Base-by-base conservation (phyloP, 257 asterid species). In the Capsicum baccatum region DNA sequence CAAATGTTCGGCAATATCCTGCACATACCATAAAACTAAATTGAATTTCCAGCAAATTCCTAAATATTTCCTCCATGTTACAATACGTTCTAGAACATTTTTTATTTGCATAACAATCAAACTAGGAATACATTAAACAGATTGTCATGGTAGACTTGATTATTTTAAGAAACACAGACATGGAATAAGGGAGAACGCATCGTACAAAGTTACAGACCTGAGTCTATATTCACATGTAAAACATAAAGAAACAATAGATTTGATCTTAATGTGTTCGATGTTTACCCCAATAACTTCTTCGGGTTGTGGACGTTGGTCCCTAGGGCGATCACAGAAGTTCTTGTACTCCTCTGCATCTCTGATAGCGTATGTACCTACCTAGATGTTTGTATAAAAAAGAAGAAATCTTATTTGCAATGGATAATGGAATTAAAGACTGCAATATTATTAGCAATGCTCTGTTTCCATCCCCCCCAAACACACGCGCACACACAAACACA, bases 1-100 rank as follows among this genome's bases (percentile, higher is more conserved):
- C 91, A 97, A 91, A 86, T 97, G 99, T 91, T 97, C 99, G 14
- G 98, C 98, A 89, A 97, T 91, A 84, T 97, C 99, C 99, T 97
- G 95, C 85, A 84, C 58, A 54, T 12, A 33, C 64, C 78, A 55
- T 80, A 83, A 21, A 39, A 83, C 54, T 15, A 83, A 55, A 82
- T 21, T 59, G 47, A 83, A 50, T 26, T 37, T 13, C 39, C 52
- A 71, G 73, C 55, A 85, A 78, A 73, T 79, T 21, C 39, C 4
- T 16, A 84, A 44, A 55, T 26, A 84, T 26, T 63, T 52, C 79
- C 85, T n/a, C 52, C 35, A 58, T 84, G 56, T 55, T 26, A 19
- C n/a, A 69, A 21, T 55, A 57, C 48, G 62, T 42, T 55, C 35
- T 33, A 33, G 4, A 9, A 50, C 83, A 69, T 6, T 73, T 58